Evolutionary conservation across 2,329 filamentous ascomycete genomes (phyloP).

Genomic region (Colletotrichum salicis): DNA sequence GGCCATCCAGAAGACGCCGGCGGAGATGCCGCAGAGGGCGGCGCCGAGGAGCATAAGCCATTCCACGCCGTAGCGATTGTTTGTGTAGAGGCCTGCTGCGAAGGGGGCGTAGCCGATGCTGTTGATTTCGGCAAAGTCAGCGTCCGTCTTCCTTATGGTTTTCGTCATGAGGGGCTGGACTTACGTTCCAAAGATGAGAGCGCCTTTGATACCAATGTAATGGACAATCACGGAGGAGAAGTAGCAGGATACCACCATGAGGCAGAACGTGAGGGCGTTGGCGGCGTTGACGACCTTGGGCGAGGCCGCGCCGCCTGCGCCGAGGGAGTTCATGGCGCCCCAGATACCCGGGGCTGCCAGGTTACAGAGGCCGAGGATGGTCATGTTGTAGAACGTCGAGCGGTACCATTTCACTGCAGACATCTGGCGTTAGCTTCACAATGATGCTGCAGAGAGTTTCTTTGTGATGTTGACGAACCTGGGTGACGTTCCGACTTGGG

Average conservation of each 20-base stretch:
- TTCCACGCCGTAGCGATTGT: slow-evolving; percentile 75
- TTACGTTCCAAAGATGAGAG: slow-evolving; percentile 76
- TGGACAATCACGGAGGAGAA: slow-evolving; percentile 72
- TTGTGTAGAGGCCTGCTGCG: slow-evolving; percentile 76
- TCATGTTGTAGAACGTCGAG: slow-evolving; percentile 78
- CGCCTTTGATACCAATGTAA: slow-evolving; percentile 76
- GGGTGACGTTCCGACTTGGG: slow-evolving; percentile 45
- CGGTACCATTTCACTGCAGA: slow-evolving; percentile 72
- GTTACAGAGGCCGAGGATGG: slow-evolving; percentile 77
- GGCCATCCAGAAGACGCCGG: slow-evolving; percentile 80
- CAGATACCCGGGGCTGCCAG: slow-evolving; percentile 78
- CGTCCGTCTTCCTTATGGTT: not conserved
- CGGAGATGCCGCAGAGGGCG: slow-evolving; percentile 75
- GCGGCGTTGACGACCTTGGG: slow-evolving; percentile 76
- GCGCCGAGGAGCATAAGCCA: slow-evolving; percentile 78
- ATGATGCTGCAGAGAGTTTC: not conserved
- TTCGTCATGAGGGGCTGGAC: slow-evolving; percentile 36
- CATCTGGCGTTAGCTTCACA: not conserved
- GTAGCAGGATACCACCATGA: slow-evolving; percentile 78
- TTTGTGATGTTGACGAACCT: slow-evolving; percentile 36
- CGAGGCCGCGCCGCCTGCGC: slow-evolving; percentile 73
- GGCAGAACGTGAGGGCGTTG: slow-evolving; percentile 76
- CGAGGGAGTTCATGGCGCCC: slow-evolving; percentile 78
- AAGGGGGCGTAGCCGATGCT: slow-evolving; percentile 76
- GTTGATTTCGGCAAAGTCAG: not conserved